Conservation (phyloP, 371 early-diverging fungal genomes). For the Mucor irregularis region DNA sequence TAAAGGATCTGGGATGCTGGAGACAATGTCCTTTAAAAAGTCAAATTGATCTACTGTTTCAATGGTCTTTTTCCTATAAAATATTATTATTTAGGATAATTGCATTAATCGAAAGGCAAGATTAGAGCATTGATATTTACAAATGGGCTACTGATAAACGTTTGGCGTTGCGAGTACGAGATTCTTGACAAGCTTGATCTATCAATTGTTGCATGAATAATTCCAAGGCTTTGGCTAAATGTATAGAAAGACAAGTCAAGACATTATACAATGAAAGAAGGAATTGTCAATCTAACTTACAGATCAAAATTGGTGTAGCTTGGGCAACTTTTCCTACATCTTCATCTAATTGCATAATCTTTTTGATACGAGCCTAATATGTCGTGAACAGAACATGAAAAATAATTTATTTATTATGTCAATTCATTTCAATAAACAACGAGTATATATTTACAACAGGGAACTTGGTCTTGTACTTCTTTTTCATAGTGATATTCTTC, state of each 20-base stretch:
- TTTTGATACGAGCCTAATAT: slow-evolving; percentile 97
- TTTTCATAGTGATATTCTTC: slow-evolving; percentile 60
- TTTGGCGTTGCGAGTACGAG: slow-evolving; percentile 77
- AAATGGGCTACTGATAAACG: slow-evolving; percentile 84
- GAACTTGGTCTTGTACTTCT: slow-evolving; percentile 90
- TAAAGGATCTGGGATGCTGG: slow-evolving; percentile 80
- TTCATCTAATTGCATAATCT: slow-evolving; percentile 99
- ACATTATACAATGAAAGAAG: no score
- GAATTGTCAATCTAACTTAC: slow-evolving; percentile 46
- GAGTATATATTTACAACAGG: slow-evolving; percentile 61
- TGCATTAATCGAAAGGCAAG: not conserved
- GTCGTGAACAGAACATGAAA: not conserved
- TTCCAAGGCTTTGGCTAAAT: slow-evolving; percentile 87
- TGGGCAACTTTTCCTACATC: slow-evolving; percentile 99
- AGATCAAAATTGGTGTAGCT: slow-evolving; percentile 96
- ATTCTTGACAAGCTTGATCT: slow-evolving; percentile 83
- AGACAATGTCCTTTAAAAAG: slow-evolving; percentile 89
- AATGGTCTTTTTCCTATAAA: slow-evolving; percentile 80
- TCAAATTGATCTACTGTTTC: slow-evolving; percentile 87
- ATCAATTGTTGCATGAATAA: slow-evolving; percentile 92
- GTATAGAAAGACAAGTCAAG: slow-evolving; percentile 1
- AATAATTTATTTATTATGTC: no score
- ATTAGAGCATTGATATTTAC: slow-evolving; percentile 46
- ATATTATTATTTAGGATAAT: not conserved
- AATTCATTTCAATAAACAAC: no score